Evolutionary conservation across 1,284 basidiomycete species (phyloP).

Genomic region (Pulveroboletus sp.): DNA sequence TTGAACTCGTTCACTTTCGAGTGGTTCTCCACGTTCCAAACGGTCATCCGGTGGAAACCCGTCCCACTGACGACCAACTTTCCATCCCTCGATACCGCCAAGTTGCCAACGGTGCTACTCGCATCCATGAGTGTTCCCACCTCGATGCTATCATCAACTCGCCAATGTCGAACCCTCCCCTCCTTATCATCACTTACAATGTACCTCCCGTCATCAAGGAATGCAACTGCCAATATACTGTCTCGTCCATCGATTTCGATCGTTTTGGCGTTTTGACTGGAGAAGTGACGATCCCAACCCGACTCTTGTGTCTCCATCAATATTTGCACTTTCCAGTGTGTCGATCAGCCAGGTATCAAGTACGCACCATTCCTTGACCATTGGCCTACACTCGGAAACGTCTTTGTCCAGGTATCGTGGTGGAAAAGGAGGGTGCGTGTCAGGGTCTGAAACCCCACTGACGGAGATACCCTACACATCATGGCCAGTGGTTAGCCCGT

Average conservation of each 20-base stretch:
- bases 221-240: neutral
- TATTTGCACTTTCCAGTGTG: too few relatives aligned
- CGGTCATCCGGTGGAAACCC: neutral
- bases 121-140: constrained; percentile 2
- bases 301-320: too few relatives aligned
- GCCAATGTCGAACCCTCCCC: constrained; percentile 8
- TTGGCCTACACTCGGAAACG: too few relatives aligned
- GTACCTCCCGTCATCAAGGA: neutral
- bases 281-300: too few relatives aligned
- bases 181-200: constrained; percentile 2
- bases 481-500: too few relatives aligned
- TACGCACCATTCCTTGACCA: too few relatives aligned
- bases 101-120: neutral
- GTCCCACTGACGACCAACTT: constrained; percentile 13
- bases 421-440: neutral
- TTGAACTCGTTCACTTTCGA: neutral
- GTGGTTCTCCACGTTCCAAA: constrained; percentile 5
- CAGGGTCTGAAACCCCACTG: too few relatives aligned
- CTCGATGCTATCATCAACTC: constrained; percentile 4
- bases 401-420: neutral
- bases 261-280: too few relatives aligned
- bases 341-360: too few relatives aligned
- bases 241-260: neutral
- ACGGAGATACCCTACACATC: too few relatives aligned
- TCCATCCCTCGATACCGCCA: constrained; percentile 1